Conservation (phyloP, 2,329 filamentous ascomycete genomes). For the Triangularia setosa region DNA sequence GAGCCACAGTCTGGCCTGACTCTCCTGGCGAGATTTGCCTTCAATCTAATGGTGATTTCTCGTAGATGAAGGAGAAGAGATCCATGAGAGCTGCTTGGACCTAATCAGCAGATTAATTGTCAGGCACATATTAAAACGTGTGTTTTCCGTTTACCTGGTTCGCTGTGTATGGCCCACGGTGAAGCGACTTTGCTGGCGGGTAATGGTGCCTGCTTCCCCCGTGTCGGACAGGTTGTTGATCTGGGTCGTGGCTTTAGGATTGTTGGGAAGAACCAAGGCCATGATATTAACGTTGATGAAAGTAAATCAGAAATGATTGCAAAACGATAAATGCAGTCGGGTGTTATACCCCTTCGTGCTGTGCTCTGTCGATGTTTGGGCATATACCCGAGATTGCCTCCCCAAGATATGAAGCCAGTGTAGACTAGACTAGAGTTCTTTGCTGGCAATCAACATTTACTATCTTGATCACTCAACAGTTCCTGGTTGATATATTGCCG, state of each 20-base stretch:
- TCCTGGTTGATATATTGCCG: no score
- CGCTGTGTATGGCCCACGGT: neutral
- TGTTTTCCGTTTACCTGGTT: constrained; percentile 7
- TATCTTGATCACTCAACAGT: no score
- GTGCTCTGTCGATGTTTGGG: neutral
- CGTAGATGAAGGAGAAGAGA: constrained; percentile 19
- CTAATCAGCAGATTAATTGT: constrained; percentile 21
- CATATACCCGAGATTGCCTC: neutral
- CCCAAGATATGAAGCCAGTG: neutral
- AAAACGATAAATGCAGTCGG: neutral
- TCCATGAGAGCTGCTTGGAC: neutral
- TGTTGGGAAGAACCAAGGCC: neutral
- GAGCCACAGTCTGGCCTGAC: neutral
- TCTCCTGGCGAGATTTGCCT: neutral
- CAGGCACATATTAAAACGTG: constrained; percentile 19
- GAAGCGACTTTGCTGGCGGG: neutral
- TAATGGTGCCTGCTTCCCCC: constrained; percentile 1
- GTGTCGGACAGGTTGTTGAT: neutral
- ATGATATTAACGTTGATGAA: neutral
- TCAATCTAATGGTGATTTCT: constrained; percentile 18
- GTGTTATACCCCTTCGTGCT: neutral
- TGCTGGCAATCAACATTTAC: neutral
- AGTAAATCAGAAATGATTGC: neutral
- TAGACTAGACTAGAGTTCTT: neutral
- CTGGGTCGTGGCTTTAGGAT: neutral